Conservation (phyloP, 2,329 filamentous ascomycete genomes). For the Talaromyces sp. region DNA sequence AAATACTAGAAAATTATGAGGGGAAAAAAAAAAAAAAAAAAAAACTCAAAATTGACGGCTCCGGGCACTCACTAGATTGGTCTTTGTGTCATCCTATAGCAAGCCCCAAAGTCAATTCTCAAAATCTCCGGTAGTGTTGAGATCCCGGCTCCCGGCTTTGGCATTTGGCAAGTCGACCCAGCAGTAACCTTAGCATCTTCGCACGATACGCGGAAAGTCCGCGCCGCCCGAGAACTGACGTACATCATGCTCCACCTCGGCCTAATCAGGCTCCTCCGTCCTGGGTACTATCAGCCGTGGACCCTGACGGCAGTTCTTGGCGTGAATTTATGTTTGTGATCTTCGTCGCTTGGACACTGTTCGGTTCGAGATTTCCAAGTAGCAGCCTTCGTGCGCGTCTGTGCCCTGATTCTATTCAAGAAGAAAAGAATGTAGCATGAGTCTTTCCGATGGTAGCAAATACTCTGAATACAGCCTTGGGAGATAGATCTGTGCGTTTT, state of each 20-base stretch:
- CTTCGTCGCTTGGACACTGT: conserved; percentile 14
- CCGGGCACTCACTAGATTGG: too few relatives aligned
- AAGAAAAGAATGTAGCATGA: too few relatives aligned
- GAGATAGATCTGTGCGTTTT: too few relatives aligned
- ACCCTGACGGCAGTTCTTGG: conserved; percentile 23
- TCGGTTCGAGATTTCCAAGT: conserved; percentile 9
- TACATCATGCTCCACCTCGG: conserved; percentile 12
- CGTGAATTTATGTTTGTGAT: conserved; percentile 12
- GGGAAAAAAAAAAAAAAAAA: not conserved
- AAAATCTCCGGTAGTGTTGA: not conserved
- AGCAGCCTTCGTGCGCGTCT: conserved; percentile 5
- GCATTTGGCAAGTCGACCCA: not conserved
- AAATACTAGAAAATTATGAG: not conserved
- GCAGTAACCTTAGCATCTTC: not conserved
- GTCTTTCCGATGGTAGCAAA: too few relatives aligned
- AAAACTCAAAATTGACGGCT: too few relatives aligned
- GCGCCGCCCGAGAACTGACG: conserved; percentile 16
- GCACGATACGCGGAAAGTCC: conserved; percentile 9
- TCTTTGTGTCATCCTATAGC: not conserved
- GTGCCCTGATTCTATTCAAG: not conserved
- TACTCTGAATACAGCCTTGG: too few relatives aligned
- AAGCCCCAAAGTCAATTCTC: not conserved
- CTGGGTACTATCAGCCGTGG: conserved; percentile 19
- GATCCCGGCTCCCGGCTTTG: conserved; percentile 1
- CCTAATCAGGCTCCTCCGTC: not conserved